Evolutionary conservation across 2,329 filamentous ascomycete genomes (phyloP), one percentile per base, ranked within the genome.

Genomic region (Botrytis galanthina): DNA sequence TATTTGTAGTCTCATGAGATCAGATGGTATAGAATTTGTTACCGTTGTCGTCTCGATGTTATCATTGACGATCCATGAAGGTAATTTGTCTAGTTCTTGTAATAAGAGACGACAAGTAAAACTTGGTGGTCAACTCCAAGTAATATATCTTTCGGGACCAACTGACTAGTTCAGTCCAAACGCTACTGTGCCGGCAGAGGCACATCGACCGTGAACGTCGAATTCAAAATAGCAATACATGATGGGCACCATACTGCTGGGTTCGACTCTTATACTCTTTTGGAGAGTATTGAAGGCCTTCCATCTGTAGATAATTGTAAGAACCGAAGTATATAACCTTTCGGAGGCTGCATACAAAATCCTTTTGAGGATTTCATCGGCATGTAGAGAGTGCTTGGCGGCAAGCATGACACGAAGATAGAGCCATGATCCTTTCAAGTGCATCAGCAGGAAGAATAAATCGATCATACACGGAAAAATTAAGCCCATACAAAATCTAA

Each of bases 391-490:
- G 22, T 51, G 26, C 10, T n/a, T n/a, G 48, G 10, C 1, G 26
- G 10, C n/a, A 51, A 14, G 26, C 2, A 51, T 51, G 48, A 12
- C 26, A n/a, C 48, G 4, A 1, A 16, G 26, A 26, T n/a, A n/a
- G 10, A n/a, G 14, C 12, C 1, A 6, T n/a, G 26, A 6, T 10
- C 26, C 48, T n/a, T n/a, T 4, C 10, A n/a, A 51, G 4, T n/a
- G 48, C 16, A 51, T 26, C 14, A 7, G 48, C 5, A 51, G 48
- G 12, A 51, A n/a, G 26, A 7, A 51, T 7, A n/a, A 0, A 16
- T 7, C 2, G 12, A n/a, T 51, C 12, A 0, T 51, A 5, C 10
- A n/a, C 2, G 26, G 0, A 10, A 5, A 51, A n/a, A 51, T 51
- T 10, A 14, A 51, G 46, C 22, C 22, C 46, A 26, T 12, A 26